phyloP scores from a whole-genome alignment of 331 rosid species.

The Phaseolus coccineus region DNA sequence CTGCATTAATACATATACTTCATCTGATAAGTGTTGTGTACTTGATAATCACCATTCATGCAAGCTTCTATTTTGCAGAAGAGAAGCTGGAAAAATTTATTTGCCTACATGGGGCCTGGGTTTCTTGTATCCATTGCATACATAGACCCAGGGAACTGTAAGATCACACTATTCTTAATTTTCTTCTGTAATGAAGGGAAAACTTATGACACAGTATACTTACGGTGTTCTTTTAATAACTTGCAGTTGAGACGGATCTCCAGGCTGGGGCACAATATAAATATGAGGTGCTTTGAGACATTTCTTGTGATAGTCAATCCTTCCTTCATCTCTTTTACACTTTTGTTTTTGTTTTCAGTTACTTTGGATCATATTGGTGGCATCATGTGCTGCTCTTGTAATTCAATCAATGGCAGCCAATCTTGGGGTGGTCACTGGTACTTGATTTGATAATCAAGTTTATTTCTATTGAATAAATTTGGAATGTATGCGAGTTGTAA shows the following conservation, averaged over 20 bases:
- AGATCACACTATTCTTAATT: conserved; percentile 43
- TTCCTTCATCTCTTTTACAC: conserved; percentile 25
- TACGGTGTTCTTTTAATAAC: conserved; percentile 35
- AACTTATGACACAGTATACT: conserved; percentile 34
- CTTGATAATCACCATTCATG: conserved; percentile 23
- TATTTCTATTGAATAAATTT: conserved; percentile 15
- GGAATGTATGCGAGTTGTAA: background rate
- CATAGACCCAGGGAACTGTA: conserved; percentile 99
- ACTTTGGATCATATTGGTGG: conserved; percentile 92
- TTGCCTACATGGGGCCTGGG: conserved; percentile 96
- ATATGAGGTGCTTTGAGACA: conserved; percentile 65
- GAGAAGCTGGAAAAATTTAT: conserved; percentile 90
- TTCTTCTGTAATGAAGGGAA: conserved; percentile 30
- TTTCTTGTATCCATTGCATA: conserved; percentile 98
- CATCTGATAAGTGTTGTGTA: conserved; percentile 12
- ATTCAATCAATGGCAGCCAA: conserved; percentile 93
- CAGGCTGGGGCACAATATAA: conserved; percentile 92
- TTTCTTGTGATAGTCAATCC: conserved; percentile 28
- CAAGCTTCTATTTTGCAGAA: conserved; percentile 62
- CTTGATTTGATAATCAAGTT: conserved; percentile 28
- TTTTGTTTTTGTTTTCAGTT: conserved; percentile 49
- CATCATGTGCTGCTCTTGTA: conserved; percentile 86
- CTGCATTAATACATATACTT: conserved; percentile 29
- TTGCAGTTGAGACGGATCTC: conserved; percentile 92
- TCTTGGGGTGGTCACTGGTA: conserved; percentile 96